Conservation (phyloP, 495 filamentous ascomycete genomes). For the Cryomyces minteri region DNA sequence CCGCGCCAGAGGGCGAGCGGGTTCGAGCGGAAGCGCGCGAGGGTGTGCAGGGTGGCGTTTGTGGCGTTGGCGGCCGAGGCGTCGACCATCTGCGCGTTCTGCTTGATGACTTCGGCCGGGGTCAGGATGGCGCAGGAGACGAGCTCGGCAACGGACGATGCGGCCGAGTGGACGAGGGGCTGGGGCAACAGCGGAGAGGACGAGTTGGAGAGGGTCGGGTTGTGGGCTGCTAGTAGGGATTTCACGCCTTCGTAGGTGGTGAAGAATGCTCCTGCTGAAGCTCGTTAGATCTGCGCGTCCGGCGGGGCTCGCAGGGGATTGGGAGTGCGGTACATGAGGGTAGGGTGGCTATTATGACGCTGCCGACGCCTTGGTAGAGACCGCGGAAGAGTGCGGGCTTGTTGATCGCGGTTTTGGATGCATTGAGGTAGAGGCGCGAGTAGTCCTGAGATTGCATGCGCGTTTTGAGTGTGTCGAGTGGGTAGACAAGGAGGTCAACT, state of each 20-base stretch:
- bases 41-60: slow-evolving; percentile 32
- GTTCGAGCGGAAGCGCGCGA: slow-evolving; percentile 32
- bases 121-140: slow-evolving; percentile 74
- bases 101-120: slow-evolving; percentile 81
- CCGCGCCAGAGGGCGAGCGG: slow-evolving; percentile 54
- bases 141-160: slow-evolving; percentile 58
- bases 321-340: slow-evolving; percentile 43
- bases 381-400: slow-evolving; percentile 45
- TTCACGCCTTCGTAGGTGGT: slow-evolving; percentile 71
- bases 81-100: slow-evolving; percentile 67
- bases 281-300: neutral
- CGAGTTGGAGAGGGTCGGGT: slow-evolving; percentile 17
- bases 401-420: slow-evolving; percentile 31
- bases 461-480: slow-evolving; percentile 73
- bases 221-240: slow-evolving; percentile 27
- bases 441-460: slow-evolving; percentile 65
- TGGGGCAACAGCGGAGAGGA: slow-evolving; percentile 29
- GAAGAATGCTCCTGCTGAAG: slow-evolving; percentile 69
- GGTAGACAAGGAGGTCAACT: slow-evolving; percentile 67
- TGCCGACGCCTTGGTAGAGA: slow-evolving; percentile 76
- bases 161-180: slow-evolving; percentile 46
- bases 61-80: slow-evolving; percentile 7
- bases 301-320: too few species aligned
- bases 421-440: slow-evolving; percentile 37
- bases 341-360: slow-evolving; percentile 71